Evolutionary conservation across 2,329 filamentous ascomycete species (phyloP).

Genomic region (Parafenestella ontariensis): DNA sequence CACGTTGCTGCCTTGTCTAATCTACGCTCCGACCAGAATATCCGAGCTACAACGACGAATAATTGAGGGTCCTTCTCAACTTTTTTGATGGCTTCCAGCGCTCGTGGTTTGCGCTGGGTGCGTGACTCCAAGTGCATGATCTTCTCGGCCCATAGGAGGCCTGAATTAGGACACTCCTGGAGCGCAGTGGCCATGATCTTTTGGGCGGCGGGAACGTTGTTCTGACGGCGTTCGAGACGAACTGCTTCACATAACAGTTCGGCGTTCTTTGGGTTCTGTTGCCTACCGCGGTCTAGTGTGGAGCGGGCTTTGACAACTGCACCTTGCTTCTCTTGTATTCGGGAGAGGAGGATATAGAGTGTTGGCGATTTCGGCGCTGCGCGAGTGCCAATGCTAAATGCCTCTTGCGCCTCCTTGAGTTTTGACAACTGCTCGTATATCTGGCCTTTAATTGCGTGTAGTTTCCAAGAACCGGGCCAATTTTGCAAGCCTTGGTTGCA

Average conservation of each 20-base stretch:
- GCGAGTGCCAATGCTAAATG: constrained; percentile 86
- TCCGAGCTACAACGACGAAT: constrained; percentile 89
- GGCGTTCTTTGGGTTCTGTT: constrained; percentile 83
- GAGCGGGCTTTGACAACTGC: constrained; percentile 90
- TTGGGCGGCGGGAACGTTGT: constrained; percentile 83
- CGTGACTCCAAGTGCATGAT: constrained; percentile 94
- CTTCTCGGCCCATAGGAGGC: constrained; percentile 89
- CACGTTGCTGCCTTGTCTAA: constrained; percentile 94
- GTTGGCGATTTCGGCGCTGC: constrained; percentile 83
- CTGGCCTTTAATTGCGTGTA: constrained; percentile 99
- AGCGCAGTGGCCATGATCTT: constrained; percentile 91
- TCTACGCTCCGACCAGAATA: constrained; percentile 93
- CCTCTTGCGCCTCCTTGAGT: constrained; percentile 84
- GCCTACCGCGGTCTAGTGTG: constrained; percentile 87
- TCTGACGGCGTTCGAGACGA: constrained; percentile 85
- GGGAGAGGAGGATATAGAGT: constrained; percentile 87
- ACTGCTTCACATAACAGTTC: constrained; percentile 94
- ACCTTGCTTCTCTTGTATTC: constrained; percentile 85
- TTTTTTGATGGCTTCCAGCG: constrained; percentile 94
- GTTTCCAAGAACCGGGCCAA: constrained; percentile 84
- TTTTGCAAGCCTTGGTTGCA: constrained; percentile 84
- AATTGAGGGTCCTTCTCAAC: constrained; percentile 90
- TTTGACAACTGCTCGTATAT: constrained; percentile 88
- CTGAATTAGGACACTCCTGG: constrained; percentile 87
- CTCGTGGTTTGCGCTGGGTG: constrained; percentile 89